Conservation (phyloP, 176 grass and related monocot genomes). For the Guadua angustifolia region DNA sequence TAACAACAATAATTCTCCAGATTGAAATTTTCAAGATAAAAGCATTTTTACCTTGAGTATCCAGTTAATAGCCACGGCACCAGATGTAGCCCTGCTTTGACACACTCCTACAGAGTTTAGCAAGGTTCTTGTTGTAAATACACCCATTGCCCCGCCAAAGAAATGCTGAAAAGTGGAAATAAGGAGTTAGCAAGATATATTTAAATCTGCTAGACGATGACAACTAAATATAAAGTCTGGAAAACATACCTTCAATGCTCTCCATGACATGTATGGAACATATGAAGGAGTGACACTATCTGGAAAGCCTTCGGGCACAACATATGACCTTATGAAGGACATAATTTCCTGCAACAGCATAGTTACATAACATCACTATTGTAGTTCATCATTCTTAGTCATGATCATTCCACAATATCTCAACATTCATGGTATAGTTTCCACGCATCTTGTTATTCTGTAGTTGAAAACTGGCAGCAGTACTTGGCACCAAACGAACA, state of each 20-base stretch:
- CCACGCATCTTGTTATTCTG: neutral
- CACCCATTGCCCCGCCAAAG: slow-evolving; percentile 98
- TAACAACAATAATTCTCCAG: neutral
- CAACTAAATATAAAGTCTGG: neutral
- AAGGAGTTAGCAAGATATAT: slow-evolving; percentile 18
- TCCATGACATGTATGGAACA: slow-evolving; percentile 99
- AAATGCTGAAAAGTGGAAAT: slow-evolving; percentile 65
- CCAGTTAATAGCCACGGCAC: slow-evolving; percentile 99
- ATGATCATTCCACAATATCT: neutral
- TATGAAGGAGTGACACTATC: slow-evolving; percentile 93
- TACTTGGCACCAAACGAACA: neutral
- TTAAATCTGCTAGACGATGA: neutral
- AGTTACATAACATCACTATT: slow-evolving; percentile 14
- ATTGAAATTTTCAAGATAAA: neutral
- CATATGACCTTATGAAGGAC: slow-evolving; percentile 91
- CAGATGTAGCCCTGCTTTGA: slow-evolving; percentile 78
- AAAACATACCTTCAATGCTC: slow-evolving; percentile 84
- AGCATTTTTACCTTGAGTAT: slow-evolving; percentile 80
- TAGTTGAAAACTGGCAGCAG: neutral
- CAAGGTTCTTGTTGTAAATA: slow-evolving; percentile 88
- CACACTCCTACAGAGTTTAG: slow-evolving; percentile 87
- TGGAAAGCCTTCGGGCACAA: slow-evolving; percentile 97
- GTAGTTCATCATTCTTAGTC: slow-evolving; percentile 7
- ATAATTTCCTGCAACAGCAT: slow-evolving; percentile 71
- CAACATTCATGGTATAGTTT: neutral